Evolutionary conservation across 139 green algal species (phyloP).

Genomic region (Mesostigma viride): DNA sequence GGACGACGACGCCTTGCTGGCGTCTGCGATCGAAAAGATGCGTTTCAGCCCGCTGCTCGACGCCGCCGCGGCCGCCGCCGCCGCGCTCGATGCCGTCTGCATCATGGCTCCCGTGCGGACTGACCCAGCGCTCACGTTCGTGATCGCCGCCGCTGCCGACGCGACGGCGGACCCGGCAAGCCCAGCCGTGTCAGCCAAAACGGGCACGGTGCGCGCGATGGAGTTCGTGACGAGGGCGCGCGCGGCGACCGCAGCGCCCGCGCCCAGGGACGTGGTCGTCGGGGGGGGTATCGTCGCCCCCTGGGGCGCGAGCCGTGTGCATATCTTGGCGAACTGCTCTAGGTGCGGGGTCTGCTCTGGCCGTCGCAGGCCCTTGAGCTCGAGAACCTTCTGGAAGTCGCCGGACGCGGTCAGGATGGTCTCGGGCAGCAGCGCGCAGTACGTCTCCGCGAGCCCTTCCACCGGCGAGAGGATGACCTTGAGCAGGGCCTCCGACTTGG

Average conservation of each 20-base stretch:
- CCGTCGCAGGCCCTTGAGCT: conserved; percentile 51
- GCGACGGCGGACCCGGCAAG: neutral
- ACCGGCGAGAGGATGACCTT: conserved; percentile 61
- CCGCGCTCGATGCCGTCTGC: conserved; percentile 23
- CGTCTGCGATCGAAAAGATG: conserved; percentile 29
- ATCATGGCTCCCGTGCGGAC: conserved; percentile 19
- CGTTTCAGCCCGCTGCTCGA: conserved; percentile 16
- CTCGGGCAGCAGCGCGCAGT: conserved; percentile 53
- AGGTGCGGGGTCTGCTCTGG: neutral
- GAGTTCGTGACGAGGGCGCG: too few relatives aligned
- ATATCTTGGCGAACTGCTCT: neutral
- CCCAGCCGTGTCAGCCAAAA: neutral
- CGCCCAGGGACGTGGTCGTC: neutral
- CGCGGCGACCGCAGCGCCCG: neutral
- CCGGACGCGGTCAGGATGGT: conserved; percentile 24
- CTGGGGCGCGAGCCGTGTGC: neutral
- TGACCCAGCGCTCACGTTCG: too few relatives aligned
- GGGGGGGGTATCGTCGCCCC: conserved; percentile 20
- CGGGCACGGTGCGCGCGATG: neutral
- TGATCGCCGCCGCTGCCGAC: conserved; percentile 14
- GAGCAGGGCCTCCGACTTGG: conserved; percentile 54
- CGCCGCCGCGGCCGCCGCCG: conserved; percentile 22
- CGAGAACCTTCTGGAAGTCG: conserved; percentile 58
- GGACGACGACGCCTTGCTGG: conserved; percentile 20
- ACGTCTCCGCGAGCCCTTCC: conserved; percentile 59